These are phyloP conservation scores for Solanum hybrid DNA, from an alignment of 305 asterid species.

Conservation along the genomic window DNA sequence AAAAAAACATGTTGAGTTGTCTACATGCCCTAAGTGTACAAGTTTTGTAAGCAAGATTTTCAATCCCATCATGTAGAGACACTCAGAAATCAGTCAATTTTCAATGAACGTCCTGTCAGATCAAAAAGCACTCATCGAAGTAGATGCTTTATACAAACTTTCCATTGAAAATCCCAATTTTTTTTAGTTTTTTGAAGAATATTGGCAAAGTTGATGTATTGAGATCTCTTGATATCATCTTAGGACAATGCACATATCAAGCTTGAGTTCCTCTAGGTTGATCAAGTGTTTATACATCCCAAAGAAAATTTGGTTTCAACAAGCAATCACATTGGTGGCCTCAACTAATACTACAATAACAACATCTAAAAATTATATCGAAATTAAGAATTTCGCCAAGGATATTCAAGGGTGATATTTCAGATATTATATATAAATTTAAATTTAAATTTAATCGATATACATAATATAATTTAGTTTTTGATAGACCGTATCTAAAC, in stretches of 20 bases:
- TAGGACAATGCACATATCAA: background rate
- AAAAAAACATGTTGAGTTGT: background rate
- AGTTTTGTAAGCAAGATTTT: background rate
- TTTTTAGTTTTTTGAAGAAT: background rate
- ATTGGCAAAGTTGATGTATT: background rate
- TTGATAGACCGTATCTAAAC: background rate
- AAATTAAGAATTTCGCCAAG: background rate
- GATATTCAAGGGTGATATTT: background rate
- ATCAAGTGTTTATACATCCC: background rate
- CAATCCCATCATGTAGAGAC: background rate
- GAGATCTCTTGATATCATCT: background rate
- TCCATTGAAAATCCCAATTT: accelerated
- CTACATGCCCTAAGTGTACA: background rate
- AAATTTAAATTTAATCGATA: background rate
- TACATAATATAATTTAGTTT: background rate
- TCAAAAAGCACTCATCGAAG: background rate
- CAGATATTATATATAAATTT: background rate
- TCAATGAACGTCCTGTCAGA: background rate
- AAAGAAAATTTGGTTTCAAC: background rate
- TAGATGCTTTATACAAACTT: background rate
- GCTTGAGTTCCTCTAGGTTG: background rate
- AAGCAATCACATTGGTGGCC: background rate
- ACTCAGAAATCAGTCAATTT: background rate
- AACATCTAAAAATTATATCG: background rate
- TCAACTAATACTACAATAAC: background rate